Evolutionary conservation across 495 filamentous ascomycete genomes (phyloP).

Genomic region (Sabuloglossum arenarium): DNA sequence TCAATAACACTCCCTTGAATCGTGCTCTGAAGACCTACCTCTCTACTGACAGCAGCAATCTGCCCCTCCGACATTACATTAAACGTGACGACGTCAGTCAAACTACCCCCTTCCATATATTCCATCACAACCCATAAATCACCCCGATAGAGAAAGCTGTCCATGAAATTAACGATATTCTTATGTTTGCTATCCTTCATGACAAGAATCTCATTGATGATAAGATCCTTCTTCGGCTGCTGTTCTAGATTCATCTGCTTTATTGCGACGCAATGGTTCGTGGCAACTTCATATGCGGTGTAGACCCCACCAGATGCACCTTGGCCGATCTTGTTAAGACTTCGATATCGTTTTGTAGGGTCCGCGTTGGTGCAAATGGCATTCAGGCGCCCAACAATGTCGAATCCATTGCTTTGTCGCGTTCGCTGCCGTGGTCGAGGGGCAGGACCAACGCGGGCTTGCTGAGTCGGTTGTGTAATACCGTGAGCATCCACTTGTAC

Average conservation of each 20-base stretch:
- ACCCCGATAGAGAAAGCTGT: slow-evolving; percentile 71
- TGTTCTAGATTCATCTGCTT: slow-evolving; percentile 99
- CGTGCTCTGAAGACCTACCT: slow-evolving; percentile 28
- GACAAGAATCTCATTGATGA: slow-evolving; percentile 96
- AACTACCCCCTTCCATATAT: slow-evolving; percentile 94
- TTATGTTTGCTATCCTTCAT: slow-evolving; percentile 98
- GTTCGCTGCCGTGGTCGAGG: slow-evolving; percentile 56
- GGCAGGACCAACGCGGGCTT: slow-evolving; percentile 25
- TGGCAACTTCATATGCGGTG: slow-evolving; percentile 68
- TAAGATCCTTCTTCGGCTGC: slow-evolving; percentile 96
- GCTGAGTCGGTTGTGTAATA: slow-evolving; percentile 28
- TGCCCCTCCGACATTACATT: slow-evolving; percentile 97
- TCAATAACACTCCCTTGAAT: background rate
- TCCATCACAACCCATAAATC: slow-evolving; percentile 99
- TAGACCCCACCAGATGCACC: slow-evolving; percentile 93
- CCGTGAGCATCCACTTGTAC: slow-evolving; percentile 30
- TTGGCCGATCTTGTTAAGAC: slow-evolving; percentile 88
- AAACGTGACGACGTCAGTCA: slow-evolving; percentile 96
- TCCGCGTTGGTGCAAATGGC: slow-evolving; percentile 79
- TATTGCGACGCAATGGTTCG: slow-evolving; percentile 81
- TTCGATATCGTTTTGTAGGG: slow-evolving; percentile 67
- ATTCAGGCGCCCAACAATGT: slow-evolving; percentile 65
- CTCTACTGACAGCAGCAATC: slow-evolving; percentile 85
- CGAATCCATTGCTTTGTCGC: slow-evolving; percentile 52
- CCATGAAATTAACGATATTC: slow-evolving; percentile 98